Evolutionary conservation across 768 basidiomycete genomes (phyloP), one percentile per base, ranked within the genome.

Genomic region (Suillus ampliporus): DNA sequence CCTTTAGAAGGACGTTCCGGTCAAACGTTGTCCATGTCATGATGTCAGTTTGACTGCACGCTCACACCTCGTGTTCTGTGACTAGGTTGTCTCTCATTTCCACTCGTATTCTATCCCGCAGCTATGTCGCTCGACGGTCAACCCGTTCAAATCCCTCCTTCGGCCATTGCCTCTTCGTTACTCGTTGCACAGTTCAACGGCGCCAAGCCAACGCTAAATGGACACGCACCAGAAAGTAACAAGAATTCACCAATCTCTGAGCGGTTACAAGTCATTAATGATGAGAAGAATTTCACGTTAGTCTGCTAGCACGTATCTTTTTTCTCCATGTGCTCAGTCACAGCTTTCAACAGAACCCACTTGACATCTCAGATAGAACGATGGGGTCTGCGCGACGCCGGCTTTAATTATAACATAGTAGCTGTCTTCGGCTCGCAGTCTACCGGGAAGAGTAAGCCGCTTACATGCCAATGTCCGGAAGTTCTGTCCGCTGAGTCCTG

Each of bases 361-460:
- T 79, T 99, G 58, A 83, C 83, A 19, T 69, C 79, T 15, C 93
- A 95, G 76, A 87, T 99, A 58, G 82, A 86, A 67, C 84, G 83
- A 68, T 99, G 97, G 97, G 91, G 91, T 31, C 84, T 99, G 43
- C 86, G 86, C 64, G 90, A 97, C 76, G 90, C 82, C 34, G 97
- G 97, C 13, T 99, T 99, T 80, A 86, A 86, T 65, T 99, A 99
- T 79, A 92, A 99, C 76, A 86, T 99, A 64, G 96, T 99, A 26
- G 91, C 97, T 28, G 92, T 96, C 19, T 96, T 97, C 73, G 96
- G 96, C 37, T 96, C 94, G 2, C 96, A 98, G 72, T 96, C 94
- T 26, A 97, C 96, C 1, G 96, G 96, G 67, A 98, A 98, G 83
- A 95, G 94, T 94, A 70, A 61, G 86, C 75, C 4, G 26, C 1